Evolutionary conservation across 768 basidiomycete genomes (phyloP), one percentile per base, ranked within the genome.

Genomic region (Suillus placidus): DNA sequence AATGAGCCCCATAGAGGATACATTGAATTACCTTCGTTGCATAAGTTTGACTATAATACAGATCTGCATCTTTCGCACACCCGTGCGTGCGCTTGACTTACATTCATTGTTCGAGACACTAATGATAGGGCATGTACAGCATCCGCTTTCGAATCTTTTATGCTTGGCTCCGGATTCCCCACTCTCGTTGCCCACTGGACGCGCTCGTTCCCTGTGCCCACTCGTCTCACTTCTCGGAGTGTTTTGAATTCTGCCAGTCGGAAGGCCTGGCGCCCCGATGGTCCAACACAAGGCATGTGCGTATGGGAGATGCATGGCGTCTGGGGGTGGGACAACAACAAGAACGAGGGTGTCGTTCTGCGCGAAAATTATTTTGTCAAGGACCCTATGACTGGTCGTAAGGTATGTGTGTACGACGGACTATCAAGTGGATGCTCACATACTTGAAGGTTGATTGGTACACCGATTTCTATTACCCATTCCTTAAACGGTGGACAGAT

Each of bases 1-100:
- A 97, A 98, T 69, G 95, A 97, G 77, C 95, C 95, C 0, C 95
- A 99, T 78, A 83, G 90, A 71, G 97, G 97, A 49, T 99, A 97
- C 76, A 88, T 97, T 66, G 86, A 90, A 62, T 80, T 97, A 6
- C 83, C 85, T 32, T 93, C 94, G 1, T 81, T 97, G 54, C 89
- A 97, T 69, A 80, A 82, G 12, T 98, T 94, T 78, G 90, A 98
- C 77, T 97, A 97, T 75, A 97, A 95, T 67, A 95, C 95, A 2
- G 95, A 98, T 72, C 86, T 99, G 16, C 96, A 97, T 71, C 83
- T 98, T 43, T 85, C 88, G 4, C 80, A 88, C 69, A 84, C 91
- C 68, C 91, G 93, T 89, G 74, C 82, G 90, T 86, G 52, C 8
- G 16, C 35, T 6, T 54, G 26, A 42, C 58, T 47, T 10, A 40